phyloP scores from a whole-genome alignment of 169 alveolate genomes.

The Eimeria mitis region DNA sequence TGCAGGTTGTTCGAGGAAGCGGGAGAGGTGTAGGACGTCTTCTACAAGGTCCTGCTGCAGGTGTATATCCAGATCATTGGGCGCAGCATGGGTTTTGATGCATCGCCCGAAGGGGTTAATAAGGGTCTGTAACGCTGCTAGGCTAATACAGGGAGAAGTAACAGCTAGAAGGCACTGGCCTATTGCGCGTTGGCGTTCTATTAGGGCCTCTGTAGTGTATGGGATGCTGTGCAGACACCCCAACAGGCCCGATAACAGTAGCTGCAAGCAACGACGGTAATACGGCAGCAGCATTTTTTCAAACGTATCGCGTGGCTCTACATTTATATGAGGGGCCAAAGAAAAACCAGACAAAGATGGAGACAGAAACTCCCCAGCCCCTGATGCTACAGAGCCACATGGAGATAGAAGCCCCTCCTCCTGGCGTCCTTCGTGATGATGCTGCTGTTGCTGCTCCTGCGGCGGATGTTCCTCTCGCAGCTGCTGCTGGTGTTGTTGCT shows the following conservation, averaged over 20 bases:
- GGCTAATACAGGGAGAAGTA: slow-evolving; percentile 8
- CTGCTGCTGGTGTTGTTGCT: background rate
- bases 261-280: slow-evolving; percentile 56
- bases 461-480: background rate
- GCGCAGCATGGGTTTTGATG: slow-evolving; percentile 13
- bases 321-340: background rate
- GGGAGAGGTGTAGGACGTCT: slow-evolving; percentile 31
- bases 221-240: slow-evolving; percentile 5
- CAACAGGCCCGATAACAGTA: slow-evolving; percentile 24
- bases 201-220: background rate
- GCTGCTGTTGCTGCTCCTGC: slow-evolving; percentile 30
- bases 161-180: background rate
- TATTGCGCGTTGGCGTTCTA: slow-evolving; percentile 8
- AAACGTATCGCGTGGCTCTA: background rate
- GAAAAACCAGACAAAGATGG: background rate
- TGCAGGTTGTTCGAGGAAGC: slow-evolving; percentile 2
- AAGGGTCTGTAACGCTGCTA: background rate
- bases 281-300: slow-evolving; percentile 47
- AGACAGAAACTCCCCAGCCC: background rate
- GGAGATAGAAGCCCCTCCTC: slow-evolving; percentile 1
- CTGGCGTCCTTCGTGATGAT: background rate
- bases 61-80: slow-evolving; percentile 12
- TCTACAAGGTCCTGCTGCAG: slow-evolving; percentile 66
- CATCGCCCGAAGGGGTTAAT: background rate
- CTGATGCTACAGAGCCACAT: background rate